phyloP scores from a whole-genome alignment of 2,329 filamentous ascomycete genomes.

The Polychaeton citri region DNA sequence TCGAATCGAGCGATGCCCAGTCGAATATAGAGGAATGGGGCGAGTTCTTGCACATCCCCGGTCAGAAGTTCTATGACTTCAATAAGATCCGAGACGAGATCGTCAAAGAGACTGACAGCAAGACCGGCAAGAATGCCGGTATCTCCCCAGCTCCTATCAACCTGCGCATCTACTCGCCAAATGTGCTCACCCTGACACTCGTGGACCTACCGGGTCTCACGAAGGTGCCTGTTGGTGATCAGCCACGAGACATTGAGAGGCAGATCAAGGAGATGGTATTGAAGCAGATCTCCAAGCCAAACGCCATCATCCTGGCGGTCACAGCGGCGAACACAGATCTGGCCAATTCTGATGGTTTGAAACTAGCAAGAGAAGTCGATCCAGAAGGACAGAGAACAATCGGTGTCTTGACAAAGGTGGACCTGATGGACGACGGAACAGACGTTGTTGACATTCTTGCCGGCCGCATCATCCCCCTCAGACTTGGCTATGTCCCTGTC shows the following conservation, averaged over 20 bases:
- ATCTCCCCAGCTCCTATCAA: constrained; percentile 97
- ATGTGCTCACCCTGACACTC: constrained; percentile 89
- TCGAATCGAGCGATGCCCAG: constrained; percentile 62
- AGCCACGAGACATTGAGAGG: constrained; percentile 89
- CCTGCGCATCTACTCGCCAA: constrained; percentile 93
- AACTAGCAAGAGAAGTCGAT: constrained; percentile 91
- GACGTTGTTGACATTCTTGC: constrained; percentile 98
- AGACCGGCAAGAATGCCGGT: constrained; percentile 90
- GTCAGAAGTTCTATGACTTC: constrained; percentile 96
- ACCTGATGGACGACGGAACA: constrained; percentile 97
- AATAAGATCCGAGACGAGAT: constrained; percentile 98
- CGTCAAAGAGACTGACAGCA: constrained; percentile 86
- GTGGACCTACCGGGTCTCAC: constrained; percentile 95
- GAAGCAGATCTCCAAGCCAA: constrained; percentile 97
- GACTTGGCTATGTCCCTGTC: constrained; percentile 90
- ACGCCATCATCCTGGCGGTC: constrained; percentile 93
- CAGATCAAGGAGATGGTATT: constrained; percentile 97
- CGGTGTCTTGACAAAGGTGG: constrained; percentile 95
- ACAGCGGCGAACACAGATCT: constrained; percentile 95
- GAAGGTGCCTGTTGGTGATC: constrained; percentile 91
- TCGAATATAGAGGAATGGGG: constrained; percentile 95
- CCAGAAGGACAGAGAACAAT: constrained; percentile 96
- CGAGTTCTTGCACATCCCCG: constrained; percentile 95
- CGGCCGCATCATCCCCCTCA: constrained; percentile 87
- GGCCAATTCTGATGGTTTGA: constrained; percentile 95